Base-by-base conservation (phyloP, 768 basidiomycete species). In the Floccularia luteovirens region DNA sequence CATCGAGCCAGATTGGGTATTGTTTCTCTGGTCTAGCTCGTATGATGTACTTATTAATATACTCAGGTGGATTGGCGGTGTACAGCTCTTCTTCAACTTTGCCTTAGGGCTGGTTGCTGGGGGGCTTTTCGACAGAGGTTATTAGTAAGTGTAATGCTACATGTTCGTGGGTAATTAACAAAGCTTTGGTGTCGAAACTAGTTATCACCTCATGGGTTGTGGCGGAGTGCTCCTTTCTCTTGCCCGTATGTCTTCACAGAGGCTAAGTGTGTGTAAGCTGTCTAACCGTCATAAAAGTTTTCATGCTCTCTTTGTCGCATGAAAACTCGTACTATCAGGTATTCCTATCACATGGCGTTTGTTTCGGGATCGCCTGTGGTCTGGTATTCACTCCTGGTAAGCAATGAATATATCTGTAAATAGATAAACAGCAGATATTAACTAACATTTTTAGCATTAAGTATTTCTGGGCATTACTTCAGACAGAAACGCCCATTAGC, bases 281-380 rank as follows among this genome's bases (percentile, higher is more conserved):
- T 8, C 8, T 34, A 7, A 34, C 7, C 32, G 20, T 17, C 32
- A 8, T 17, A n/a, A n/a, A 7, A 34, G 32, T 63, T 35, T 62
- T 61, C 45, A 56, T 53, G 46, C 53, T 64, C 5, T 64, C 64
- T 3, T 38, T 64, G 1, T 53, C 63, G 2, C 57, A 61, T 12
- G 25, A 56, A 38, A 58, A 61, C 31, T 43, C 54, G 3, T 64
- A 61, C 42, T 66, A 64, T 39, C 63, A 66, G 47, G 64, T 60
- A 25, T 75, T 79, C 47, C 58, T 78, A 14, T 58, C 69, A 2
- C 72, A 77, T 49, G 73, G 73, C 0, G 51, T 78, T 32, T 61
- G 58, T 0, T 59, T 68, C 16, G 75, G 75, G 6, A 58, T 75
- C 7, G 69, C 71, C 3, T 54, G 57, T 0, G 77, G 77, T 6